These are phyloP conservation scores for Phlyctochytrium bullatum DNA, from an alignment of 192 early-diverging fungal species.

Conservation along the genomic window DNA sequence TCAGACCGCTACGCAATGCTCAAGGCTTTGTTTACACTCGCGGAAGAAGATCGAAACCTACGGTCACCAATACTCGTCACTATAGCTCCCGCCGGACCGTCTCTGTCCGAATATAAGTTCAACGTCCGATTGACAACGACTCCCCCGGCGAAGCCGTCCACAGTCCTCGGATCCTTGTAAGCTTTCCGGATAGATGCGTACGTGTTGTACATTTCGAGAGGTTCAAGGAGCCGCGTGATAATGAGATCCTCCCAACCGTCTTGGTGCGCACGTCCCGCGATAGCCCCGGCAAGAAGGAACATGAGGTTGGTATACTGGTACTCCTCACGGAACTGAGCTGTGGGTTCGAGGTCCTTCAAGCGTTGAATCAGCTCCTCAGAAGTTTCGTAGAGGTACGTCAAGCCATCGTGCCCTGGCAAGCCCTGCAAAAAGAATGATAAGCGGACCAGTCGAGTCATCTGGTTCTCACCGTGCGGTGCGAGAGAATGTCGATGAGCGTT, in stretches of 20 bases:
- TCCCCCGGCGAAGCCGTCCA: neutral
- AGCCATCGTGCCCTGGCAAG: constrained; percentile 7
- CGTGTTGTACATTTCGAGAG: constrained; percentile 12
- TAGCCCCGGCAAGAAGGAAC: constrained; percentile 15
- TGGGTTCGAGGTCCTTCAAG: constrained; percentile 13
- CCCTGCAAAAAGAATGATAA: neutral
- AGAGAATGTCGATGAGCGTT: constrained; percentile 15
- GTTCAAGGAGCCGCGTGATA: constrained; percentile 1
- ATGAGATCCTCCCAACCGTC: constrained; percentile 9
- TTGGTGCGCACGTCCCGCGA: constrained; percentile 8
- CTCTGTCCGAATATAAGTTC: neutral
- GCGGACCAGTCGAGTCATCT: neutral
- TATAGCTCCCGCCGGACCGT: constrained; percentile 9
- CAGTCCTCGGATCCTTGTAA: neutral
- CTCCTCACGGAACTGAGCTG: constrained; percentile 16
- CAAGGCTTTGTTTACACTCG: too few relatives aligned
- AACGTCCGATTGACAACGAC: neutral
- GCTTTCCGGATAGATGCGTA: neutral
- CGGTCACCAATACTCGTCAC: neutral
- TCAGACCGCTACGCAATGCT: neutral
- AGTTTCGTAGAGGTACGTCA: neutral
- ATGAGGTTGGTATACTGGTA: constrained; percentile 24
- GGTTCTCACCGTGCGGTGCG: constrained; percentile 1
- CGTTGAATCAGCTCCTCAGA: neutral
- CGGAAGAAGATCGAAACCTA: neutral